Percentiles rank a stretch among this genome's conserved stretches.
Evolutionary conservation across 148 eudicot species (phyloP).

Genomic region (Camellia lanceoleosa): DNA sequence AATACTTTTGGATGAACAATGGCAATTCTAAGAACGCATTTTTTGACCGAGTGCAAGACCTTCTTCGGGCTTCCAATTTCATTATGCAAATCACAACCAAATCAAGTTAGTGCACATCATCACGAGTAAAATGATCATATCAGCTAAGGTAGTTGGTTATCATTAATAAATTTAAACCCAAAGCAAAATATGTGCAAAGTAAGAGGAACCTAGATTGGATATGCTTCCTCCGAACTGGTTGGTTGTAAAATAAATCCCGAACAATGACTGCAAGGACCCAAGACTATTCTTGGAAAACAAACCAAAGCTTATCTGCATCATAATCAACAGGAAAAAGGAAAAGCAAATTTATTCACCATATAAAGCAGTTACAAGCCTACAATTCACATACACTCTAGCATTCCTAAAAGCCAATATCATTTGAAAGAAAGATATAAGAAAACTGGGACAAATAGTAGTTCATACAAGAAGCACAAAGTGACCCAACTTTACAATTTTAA

Average conservation of each 20-base stretch:
- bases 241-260: conserved; percentile 92
- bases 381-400: background rate
- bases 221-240: conserved; percentile 89
- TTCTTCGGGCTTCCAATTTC: conserved; percentile 64
- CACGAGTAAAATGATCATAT: background rate
- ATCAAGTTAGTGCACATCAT: conserved; percentile 4
- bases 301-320: background rate
- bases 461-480: too few relatives aligned
- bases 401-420: too few relatives aligned
- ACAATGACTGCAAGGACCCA: conserved; percentile 56
- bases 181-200: background rate
- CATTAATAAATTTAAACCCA: background rate
- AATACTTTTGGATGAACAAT: conserved; percentile 59
- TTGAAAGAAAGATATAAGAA: too few relatives aligned
- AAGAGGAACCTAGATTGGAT: conserved; percentile 67
- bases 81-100: conserved; percentile 15
- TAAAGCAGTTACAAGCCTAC: background rate
- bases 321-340: background rate
- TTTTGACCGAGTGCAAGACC: conserved; percentile 63
- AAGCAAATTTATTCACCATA: background rate
- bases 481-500: too few relatives aligned
- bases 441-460: too few relatives aligned
- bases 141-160: conserved; percentile 1
- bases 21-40: conserved; percentile 63
- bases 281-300: conserved; percentile 7